Evolutionary conservation across 2,329 filamentous ascomycete genomes (phyloP), one percentile per base, ranked within the genome.

Genomic region (Curvularia eragrostidis): DNA sequence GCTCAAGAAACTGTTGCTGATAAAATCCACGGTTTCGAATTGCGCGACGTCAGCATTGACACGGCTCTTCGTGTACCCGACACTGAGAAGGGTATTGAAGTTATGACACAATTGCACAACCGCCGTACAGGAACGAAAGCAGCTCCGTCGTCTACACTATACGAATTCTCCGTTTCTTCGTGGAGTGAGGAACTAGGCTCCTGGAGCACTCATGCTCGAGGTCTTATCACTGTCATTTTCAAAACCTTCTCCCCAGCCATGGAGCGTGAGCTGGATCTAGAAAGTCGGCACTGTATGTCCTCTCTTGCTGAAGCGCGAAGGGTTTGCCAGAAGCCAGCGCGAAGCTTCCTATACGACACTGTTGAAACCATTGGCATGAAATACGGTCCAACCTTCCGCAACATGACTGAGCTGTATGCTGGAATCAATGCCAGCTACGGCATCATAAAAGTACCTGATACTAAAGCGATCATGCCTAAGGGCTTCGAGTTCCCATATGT

Each of bases 371-470:
- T 53, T 13, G 54, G 58, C 23, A 46, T 60, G 54, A 24, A 57
- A 18, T 58, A 57, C 39, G 54, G 58, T n/a, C 58, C 58, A 5
- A 52, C 49, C 12, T 60, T 60, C 24, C 54, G 54, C 38, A 57
- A 57, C n/a, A 58, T 57, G 48, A 46, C 26, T 19, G 43, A 34
- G 74, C 74, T 56, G 1, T 47, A 41, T 28, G 56, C 56, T 28
- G 46, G 51, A 5, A 24, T 18, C 1, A 36, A 34, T n/a, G 15
- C 38, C 18, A 47, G 46, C 26, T 53, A 53, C 36, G 54, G 54
- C 13, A 30, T 57, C 12, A 57, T 57, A 21, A 52, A 48, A 36
- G 49, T 53, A 13, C 51, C 51, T 3, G 44, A 54, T 39, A 54
- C 26, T 12, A 54, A 50, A n/a, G 26, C 51, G 3, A 6, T 47